These are phyloP conservation scores for Tephrocybe sp. DNA, from an alignment of 768 basidiomycete genomes.

Conservation along the genomic window DNA sequence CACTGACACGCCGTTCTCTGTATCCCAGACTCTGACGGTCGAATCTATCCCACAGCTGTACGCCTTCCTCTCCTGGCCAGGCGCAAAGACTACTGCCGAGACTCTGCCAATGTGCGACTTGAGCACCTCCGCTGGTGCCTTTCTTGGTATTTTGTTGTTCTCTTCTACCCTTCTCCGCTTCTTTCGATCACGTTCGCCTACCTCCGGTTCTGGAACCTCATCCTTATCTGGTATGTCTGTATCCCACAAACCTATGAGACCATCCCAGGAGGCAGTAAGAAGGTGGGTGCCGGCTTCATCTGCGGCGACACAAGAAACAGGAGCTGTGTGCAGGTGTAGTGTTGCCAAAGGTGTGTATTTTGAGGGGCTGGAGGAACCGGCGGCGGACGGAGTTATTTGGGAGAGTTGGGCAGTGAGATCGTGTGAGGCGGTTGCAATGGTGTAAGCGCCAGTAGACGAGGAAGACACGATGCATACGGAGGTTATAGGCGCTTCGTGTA, in stretches of 20 bases:
- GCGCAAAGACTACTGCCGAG: conserved; percentile 65
- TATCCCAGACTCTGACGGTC: conserved; percentile 85
- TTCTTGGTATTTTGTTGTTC: conserved; percentile 41
- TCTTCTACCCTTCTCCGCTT: conserved; percentile 67
- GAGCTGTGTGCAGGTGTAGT: conserved; percentile 79
- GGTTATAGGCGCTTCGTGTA: conserved; percentile 67
- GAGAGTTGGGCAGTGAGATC: conserved; percentile 71
- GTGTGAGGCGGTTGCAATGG: conserved; percentile 72
- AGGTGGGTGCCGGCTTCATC: conserved; percentile 57
- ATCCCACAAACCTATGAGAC: conserved; percentile 80
- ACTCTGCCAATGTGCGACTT: conserved; percentile 84
- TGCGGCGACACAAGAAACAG: conserved; percentile 69
- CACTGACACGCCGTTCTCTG: conserved; percentile 69
- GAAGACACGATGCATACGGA: conserved; percentile 56
- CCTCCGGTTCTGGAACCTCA: conserved; percentile 50
- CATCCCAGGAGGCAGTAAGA: conserved; percentile 87
- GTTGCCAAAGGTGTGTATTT: conserved; percentile 51
- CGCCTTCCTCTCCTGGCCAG: conserved; percentile 33
- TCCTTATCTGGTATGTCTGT: conserved; percentile 58
- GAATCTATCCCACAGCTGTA: conserved; percentile 89
- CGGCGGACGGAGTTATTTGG: conserved; percentile 29
- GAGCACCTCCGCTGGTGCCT: conserved; percentile 70
- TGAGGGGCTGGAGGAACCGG: conserved; percentile 16
- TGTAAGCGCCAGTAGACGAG: conserved; percentile 27
- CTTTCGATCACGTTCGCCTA: conserved; percentile 37